phyloP scores from a whole-genome alignment of 2,329 filamentous ascomycete species.

The Venturia carpophila region DNA sequence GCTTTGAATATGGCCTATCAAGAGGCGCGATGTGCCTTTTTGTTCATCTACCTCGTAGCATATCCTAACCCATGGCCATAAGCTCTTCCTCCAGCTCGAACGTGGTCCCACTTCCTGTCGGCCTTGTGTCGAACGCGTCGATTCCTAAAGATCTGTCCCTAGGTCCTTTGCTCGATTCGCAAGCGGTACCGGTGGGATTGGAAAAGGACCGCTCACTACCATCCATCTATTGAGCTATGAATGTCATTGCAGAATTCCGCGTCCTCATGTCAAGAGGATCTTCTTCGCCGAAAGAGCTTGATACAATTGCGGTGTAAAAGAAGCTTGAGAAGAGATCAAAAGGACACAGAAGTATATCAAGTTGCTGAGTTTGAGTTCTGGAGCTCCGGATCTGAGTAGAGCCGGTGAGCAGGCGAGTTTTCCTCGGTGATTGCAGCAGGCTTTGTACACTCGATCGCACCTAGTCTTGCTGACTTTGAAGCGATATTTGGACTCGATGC shows the following conservation, averaged over 20 bases:
- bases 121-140: not conserved
- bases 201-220: conserved; percentile 18
- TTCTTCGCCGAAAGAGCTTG: not conserved
- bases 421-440: no score
- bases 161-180: conserved; percentile 22
- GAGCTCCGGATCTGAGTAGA: not conserved
- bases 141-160: not conserved
- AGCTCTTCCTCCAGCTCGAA: not conserved
- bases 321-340: not conserved
- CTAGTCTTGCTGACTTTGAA: no score
- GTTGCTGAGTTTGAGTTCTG: not conserved
- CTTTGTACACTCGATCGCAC: no score
- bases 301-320: not conserved
- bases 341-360: not conserved
- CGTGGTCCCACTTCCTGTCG: not conserved
- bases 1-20: no score
- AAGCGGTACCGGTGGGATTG: conserved; percentile 21
- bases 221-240: not conserved
- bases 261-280: not conserved
- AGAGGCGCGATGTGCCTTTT: no score
- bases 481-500: no score
- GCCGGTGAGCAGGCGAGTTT: not conserved
- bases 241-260: not conserved
- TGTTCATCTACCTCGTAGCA: no score
- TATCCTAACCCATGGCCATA: not conserved